Conservation (phyloP, 225 moss, liverwort and hornwort species). For the Thuidium tamariscinum region DNA sequence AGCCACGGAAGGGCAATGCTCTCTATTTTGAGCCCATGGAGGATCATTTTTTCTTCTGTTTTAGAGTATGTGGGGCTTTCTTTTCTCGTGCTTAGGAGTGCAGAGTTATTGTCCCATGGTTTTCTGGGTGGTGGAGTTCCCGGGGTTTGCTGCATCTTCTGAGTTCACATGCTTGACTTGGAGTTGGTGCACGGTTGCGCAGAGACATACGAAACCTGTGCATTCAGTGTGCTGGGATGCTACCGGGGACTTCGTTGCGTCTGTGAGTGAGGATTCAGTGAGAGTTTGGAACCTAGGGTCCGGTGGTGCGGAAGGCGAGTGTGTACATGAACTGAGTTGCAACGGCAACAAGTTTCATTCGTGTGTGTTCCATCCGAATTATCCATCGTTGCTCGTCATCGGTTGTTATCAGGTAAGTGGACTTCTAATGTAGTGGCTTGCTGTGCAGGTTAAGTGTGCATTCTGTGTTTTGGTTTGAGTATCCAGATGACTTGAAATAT, state of each 20-base stretch:
- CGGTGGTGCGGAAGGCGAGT: slow-evolving; percentile 79
- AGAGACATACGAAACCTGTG: slow-evolving; percentile 99
- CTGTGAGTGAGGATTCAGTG: slow-evolving; percentile 99
- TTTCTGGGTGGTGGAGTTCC: not conserved
- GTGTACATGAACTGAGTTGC: slow-evolving; percentile 97
- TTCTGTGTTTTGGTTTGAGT: not conserved
- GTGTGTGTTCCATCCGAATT: slow-evolving; percentile 98
- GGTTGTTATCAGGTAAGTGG: slow-evolving; percentile 90
- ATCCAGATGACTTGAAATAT: not conserved
- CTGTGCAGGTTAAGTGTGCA: not conserved
- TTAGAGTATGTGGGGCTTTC: not conserved
- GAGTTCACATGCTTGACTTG: not conserved
- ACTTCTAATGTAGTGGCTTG: not conserved
- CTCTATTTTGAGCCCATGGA: not conserved
- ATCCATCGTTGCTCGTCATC: slow-evolving; percentile 90
- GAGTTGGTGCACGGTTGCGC: slow-evolving; percentile 7
- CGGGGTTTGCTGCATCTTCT: not conserved
- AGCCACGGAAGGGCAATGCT: not conserved
- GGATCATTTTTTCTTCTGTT: not conserved
- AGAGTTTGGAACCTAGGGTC: slow-evolving; percentile 95
- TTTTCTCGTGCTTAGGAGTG: not conserved
- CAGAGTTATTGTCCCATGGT: not conserved
- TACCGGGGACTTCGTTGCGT: slow-evolving; percentile 91
- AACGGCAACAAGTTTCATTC: slow-evolving; percentile 99
- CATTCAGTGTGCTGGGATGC: slow-evolving; percentile 99